These are phyloP conservation scores for Verticillium tricorpus DNA, from an alignment of 2,329 filamentous ascomycete species.

Conservation along the genomic window DNA sequence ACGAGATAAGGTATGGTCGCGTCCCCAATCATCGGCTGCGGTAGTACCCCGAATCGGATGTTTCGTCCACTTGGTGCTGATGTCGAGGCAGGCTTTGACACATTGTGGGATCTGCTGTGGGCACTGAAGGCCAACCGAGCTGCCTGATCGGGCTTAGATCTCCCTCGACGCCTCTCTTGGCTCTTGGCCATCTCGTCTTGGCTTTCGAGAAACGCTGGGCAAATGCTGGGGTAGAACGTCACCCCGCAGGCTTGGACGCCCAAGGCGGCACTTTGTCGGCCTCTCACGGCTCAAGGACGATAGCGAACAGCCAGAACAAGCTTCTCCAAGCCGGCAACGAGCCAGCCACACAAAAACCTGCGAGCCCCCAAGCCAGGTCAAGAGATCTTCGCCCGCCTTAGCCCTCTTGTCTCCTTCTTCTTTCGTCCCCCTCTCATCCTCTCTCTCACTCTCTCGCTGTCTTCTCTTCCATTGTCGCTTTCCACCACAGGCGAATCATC, in stretches of 20 bases:
- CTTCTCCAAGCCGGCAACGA: constrained; percentile 1
- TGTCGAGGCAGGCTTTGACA: background rate
- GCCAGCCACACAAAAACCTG: background rate
- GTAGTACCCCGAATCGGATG: background rate
- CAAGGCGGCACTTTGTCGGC: constrained; percentile 1
- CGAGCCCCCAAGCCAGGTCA: background rate
- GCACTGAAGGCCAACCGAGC: background rate
- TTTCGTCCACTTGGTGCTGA: background rate
- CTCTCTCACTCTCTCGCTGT: background rate
- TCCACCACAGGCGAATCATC: background rate
- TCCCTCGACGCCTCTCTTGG: background rate
- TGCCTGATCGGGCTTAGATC: background rate
- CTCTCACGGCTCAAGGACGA: background rate
- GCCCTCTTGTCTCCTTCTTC: background rate
- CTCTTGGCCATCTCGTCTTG: background rate
- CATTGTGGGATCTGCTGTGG: background rate
- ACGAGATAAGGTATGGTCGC: background rate
- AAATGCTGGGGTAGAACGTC: constrained; percentile 1
- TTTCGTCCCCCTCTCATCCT: background rate
- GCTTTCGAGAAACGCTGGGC: background rate
- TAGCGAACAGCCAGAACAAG: constrained; percentile 1
- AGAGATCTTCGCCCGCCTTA: background rate
- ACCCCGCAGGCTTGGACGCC: constrained; percentile 1
- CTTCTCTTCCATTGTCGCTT: background rate
- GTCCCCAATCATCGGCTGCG: background rate